Conservation (phyloP, 2,329 filamentous ascomycete genomes). For the Epicoccum nigrum region DNA sequence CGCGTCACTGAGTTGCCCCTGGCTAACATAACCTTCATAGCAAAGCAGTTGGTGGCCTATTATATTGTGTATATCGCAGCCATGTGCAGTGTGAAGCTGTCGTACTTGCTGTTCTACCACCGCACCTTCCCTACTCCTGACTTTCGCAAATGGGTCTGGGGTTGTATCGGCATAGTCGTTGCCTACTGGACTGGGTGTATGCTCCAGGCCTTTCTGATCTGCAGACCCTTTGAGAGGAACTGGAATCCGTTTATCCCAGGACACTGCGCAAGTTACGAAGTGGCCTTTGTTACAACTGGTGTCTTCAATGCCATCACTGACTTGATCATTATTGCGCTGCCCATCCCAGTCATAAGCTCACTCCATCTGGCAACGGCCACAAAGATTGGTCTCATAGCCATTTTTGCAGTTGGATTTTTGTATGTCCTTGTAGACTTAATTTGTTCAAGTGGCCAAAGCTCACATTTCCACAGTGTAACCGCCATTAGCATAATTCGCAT, state of each 20-base stretch:
- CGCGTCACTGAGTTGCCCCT: not conserved
- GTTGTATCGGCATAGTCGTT: not conserved
- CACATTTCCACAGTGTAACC: no score
- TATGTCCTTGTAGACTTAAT: not conserved
- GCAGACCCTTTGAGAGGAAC: not conserved
- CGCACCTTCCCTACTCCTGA: not conserved
- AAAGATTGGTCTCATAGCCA: not conserved
- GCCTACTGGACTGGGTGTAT: not conserved
- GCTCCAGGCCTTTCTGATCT: not conserved
- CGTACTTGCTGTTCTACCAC: slow-evolving; percentile 1
- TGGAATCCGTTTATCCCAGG: not conserved
- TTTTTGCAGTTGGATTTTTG: not conserved
- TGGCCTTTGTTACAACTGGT: not conserved
- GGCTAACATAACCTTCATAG: not conserved
- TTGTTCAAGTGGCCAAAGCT: no score
- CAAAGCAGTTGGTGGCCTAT: slow-evolving; percentile 2
- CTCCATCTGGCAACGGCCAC: not conserved
- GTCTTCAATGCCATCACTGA: not conserved
- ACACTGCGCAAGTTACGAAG: not conserved
- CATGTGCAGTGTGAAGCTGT: not conserved
- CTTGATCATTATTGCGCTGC: not conserved
- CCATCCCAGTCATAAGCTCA: not conserved
- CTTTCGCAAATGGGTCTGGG: not conserved
- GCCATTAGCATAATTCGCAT: no score
- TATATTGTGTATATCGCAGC: not conserved